phyloP scores from a whole-genome alignment of 345 rosid genomes.

The Lenwebbia sp. region DNA sequence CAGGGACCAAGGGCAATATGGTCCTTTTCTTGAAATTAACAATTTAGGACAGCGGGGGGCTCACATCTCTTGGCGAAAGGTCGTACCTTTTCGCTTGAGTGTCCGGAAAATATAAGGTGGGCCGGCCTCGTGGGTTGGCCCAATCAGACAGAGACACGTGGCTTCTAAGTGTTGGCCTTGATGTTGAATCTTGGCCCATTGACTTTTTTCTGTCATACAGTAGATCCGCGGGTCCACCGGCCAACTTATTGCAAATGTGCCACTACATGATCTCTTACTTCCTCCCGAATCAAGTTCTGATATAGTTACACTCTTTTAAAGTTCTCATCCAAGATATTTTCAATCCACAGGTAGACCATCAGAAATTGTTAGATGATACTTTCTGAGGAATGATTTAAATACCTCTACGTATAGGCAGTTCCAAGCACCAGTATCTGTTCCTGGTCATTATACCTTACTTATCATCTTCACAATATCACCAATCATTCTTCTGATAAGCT shows the following conservation, averaged over 20 bases:
- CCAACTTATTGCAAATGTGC: not conserved
- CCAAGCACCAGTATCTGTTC: not conserved
- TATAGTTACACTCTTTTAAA: not conserved
- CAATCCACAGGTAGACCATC: not conserved
- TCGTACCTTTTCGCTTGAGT: not conserved
- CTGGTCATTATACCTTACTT: not conserved
- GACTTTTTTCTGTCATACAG: not conserved
- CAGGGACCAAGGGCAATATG: no score
- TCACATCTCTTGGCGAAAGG: not conserved
- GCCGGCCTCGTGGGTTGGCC: no score
- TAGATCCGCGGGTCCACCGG: accelerated
- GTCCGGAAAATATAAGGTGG: no score
- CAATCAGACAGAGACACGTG: no score
- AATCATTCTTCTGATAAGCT: no score
- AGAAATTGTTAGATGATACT: not conserved
- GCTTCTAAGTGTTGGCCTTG: no score
- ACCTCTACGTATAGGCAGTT: not conserved
- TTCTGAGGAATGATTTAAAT: no score
- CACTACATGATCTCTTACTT: not conserved
- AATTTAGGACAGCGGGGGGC: no score
- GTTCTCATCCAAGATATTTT: no score
- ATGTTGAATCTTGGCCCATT: not conserved
- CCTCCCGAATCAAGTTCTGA: not conserved
- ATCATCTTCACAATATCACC: not conserved
- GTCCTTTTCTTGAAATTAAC: no score